A percentile compares a stretch with the other conserved stretches of the same genome.
These are phyloP conservation scores for Silybum marianum DNA, from an alignment of 129 eudicot species.

Conservation along the genomic window DNA sequence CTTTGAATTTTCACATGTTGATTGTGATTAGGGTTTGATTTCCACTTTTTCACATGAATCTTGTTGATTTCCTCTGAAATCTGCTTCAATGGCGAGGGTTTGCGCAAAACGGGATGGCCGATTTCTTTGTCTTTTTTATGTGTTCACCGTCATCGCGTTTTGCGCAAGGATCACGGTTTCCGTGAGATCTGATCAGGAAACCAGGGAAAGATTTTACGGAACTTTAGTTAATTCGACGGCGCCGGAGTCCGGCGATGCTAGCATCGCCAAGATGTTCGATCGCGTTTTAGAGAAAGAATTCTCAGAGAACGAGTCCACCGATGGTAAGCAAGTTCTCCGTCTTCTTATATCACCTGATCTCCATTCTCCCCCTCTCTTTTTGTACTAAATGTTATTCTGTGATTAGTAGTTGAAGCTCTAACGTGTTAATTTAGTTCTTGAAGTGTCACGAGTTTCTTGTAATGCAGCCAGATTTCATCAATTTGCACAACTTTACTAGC, in stretches of 20 bases:
- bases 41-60: constrained; percentile 23
- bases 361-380: neutral
- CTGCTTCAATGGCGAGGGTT: constrained; percentile 48
- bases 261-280: constrained; percentile 87
- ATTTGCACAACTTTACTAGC: neutral
- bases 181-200: constrained; percentile 79
- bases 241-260: constrained; percentile 65
- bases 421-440: neutral
- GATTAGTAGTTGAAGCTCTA: constrained; percentile 12
- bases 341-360: constrained; percentile 9
- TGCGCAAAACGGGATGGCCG: constrained; percentile 33
- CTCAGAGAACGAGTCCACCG: constrained; percentile 82
- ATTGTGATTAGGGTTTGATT: constrained; percentile 28
- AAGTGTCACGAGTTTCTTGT: neutral
- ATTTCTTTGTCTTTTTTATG: constrained; percentile 20
- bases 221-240: constrained; percentile 69
- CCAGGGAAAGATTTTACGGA: constrained; percentile 80
- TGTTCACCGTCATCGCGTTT: constrained; percentile 25
- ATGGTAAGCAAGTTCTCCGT: constrained; percentile 46
- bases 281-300: constrained; percentile 87
- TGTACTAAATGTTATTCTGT: constrained; percentile 5
- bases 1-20: constrained; percentile 4
- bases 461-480: constrained; percentile 1
- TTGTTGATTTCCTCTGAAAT: constrained; percentile 13
- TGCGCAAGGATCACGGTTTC: constrained; percentile 35